Base-by-base conservation (phyloP, 1,284 basidiomycete genomes). In the Melampsora abietis-canadensis region DNA sequence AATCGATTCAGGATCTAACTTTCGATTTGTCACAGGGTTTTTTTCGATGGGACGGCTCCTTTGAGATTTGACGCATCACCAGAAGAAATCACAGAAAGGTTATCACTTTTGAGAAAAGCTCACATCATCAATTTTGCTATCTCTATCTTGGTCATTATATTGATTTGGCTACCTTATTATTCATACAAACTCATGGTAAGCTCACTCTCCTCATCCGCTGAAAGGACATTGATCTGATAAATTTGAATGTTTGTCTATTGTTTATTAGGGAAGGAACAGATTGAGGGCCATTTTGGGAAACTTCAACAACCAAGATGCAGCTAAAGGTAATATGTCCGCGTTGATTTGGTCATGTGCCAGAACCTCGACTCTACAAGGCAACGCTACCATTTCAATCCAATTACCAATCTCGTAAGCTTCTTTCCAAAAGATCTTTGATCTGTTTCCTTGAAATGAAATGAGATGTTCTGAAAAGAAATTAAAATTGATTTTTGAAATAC, bases 81-180 rank as follows among this genome's bases (percentile, higher is more conserved):
- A 14, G 57, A 57, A 6, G 72, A 74, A 47, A 74, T 74, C 46
- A 37, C 40, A 2, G 48, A 74, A 61, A 31, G 72, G 15, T n/a
- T 74, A n/a, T 27, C 37, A 21, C 24, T 74, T 0, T 61, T 74
- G 21, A 44, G 64, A 61, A 61, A 31, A 66, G 72, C 62, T 19
- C 72, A 74, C 21, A 12, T 66, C 21, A 24, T 61, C 7, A 66
- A 66, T 44, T 66, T 74, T 57, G 44, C 57, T 37, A 51, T 37
- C 40, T 59, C 57, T 51, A 47, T 34, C 24, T 44, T 60, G 17
- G 48, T 74, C 31, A 31, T 74, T 19, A 1, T 74, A 21, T 24
- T 66, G 46, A 31, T 74, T 31, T 74, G 72, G 72, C 30, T 40
- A 37, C 72, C 72, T 57, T 74, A 74, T 57, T 59, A 66, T 48